Evolutionary conservation across 1,284 basidiomycete species (phyloP).

Genomic region (Sphagnurus paluster): DNA sequence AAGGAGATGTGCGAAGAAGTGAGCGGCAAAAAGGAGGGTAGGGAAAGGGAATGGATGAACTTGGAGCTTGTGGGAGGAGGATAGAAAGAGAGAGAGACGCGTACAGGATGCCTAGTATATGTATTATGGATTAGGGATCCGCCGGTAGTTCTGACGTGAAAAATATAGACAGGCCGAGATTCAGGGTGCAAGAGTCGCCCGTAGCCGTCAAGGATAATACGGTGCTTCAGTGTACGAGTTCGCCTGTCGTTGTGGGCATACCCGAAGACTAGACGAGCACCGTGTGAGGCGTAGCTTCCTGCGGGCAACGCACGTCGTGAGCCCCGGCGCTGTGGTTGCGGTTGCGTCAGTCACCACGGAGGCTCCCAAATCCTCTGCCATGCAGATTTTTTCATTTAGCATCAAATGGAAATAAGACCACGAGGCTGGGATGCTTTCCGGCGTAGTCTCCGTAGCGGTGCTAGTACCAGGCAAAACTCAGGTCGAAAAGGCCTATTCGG

Average conservation of each 20-base stretch:
- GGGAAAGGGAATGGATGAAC: neutral
- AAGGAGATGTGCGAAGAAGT: neutral
- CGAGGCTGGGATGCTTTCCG: slow-evolving; percentile 11
- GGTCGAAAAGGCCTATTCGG: no score
- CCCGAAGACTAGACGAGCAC: neutral
- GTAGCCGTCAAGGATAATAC: neutral
- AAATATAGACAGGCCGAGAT: neutral
- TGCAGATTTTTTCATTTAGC: slow-evolving; percentile 2
- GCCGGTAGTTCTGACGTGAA: slow-evolving; percentile 10
- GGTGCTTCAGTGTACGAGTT: neutral
- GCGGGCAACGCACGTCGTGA: neutral
- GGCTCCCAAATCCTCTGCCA: slow-evolving; percentile 2
- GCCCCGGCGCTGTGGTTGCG: neutral
- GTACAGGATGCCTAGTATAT: slow-evolving; percentile 2
- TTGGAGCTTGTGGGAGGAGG: neutral
- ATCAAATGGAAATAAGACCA: slow-evolving; percentile 16
- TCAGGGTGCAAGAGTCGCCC: neutral
- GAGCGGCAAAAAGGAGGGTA: neutral
- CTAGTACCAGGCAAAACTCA: neutral
- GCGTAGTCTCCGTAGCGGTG: slow-evolving; percentile 10
- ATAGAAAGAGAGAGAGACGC: neutral
- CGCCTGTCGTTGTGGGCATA: neutral
- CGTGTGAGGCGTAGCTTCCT: neutral
- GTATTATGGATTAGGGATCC: slow-evolving; percentile 8
- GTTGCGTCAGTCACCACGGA: neutral